A percentile compares a stretch with the other conserved stretches of the same genome.
Conservation (phyloP, 164 flowering plant genomes). For the Nymphaea thermarum region DNA sequence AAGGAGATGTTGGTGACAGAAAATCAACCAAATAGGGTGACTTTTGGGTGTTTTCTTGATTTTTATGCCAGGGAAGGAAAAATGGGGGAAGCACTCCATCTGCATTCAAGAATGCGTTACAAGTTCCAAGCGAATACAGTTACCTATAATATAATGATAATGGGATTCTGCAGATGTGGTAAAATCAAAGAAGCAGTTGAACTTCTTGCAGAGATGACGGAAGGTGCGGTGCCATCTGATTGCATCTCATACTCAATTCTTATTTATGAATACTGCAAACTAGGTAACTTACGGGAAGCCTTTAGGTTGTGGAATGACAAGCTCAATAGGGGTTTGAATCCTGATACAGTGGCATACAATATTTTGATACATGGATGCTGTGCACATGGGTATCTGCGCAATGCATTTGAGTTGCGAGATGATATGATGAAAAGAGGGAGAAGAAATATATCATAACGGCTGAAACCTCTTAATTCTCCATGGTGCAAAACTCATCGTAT, state of each 20-base stretch:
- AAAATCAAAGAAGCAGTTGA: constrained; percentile 40
- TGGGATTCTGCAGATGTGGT: constrained; percentile 70
- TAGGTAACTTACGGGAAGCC: constrained; percentile 46
- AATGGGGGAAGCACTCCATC: constrained; percentile 51
- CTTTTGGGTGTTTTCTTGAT: constrained; percentile 76
- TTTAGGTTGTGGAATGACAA: constrained; percentile 55
- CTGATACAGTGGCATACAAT: constrained; percentile 68
- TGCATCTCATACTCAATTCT: constrained; percentile 79
- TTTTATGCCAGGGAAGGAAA: constrained; percentile 43
- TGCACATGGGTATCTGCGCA: constrained; percentile 35
- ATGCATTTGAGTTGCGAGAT: constrained; percentile 49
- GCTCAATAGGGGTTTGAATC: constrained; percentile 46
- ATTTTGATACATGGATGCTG: constrained; percentile 64
- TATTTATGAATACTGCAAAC: constrained; percentile 49
- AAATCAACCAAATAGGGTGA: constrained; percentile 50
- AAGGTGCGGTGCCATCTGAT: constrained; percentile 48
- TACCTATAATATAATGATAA: constrained; percentile 65
- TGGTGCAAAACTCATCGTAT: too few relatives aligned
- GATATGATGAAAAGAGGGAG: constrained; percentile 61
- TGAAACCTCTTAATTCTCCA: too few relatives aligned
- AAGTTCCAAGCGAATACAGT: constrained; percentile 55
- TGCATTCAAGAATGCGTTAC: constrained; percentile 49
- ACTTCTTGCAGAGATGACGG: constrained; percentile 44
- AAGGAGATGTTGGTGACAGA: constrained; percentile 48
- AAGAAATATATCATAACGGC: too few relatives aligned